Evolutionary conservation across 805 yeast genomes (phyloP), one percentile per base, ranked within the genome.

Genomic region (Osmozyma mogii): DNA sequence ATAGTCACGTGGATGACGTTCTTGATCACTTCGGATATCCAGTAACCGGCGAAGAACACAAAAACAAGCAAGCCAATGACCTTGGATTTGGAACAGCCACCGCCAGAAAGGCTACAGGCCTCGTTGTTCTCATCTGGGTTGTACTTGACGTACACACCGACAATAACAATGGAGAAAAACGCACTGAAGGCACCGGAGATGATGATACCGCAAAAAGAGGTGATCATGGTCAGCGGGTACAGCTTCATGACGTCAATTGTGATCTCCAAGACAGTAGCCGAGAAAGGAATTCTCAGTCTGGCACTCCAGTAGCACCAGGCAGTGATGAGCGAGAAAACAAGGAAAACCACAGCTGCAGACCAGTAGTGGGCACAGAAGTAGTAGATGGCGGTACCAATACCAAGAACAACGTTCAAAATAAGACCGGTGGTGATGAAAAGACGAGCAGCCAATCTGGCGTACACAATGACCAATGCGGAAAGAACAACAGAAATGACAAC

Each of bases 31-130:
- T 85, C 96, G 17, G 92, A 71, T 36, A 85, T 72, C 52, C 75
- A 81, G 50, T 72, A 87, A 12, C 94, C 95, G 4, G 89, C 81
- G 53, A 88, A 84, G 40, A 85, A 75, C 5, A 80, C 74, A 54
- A 72, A 79, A 16, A 85, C 75, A 37, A 84, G 55, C 9, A 81
- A 52, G 4, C 92, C 94, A 39, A 80, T 68, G 41, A 83, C 60
- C 45, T 69, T 80, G 2, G 72, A 60, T 21, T 68, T 62, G 10
- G 45, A 77, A 65, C 65, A 85, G 58, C 35, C 32, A 6, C 63
- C 72, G 28, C 47, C 85, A 69, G 39, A 74, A 62, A 43, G 65
- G 10, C 47, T 32, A 47, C 89, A 81, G 6, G 70, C 78, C 10
- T 68, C 58, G 41, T 74, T 73, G 22, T 47, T 45, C 2, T 56